Evolutionary conservation across 73 alveolate species (phyloP), one percentile per base, ranked within the genome.

Genomic region (Breviolum minutum): DNA sequence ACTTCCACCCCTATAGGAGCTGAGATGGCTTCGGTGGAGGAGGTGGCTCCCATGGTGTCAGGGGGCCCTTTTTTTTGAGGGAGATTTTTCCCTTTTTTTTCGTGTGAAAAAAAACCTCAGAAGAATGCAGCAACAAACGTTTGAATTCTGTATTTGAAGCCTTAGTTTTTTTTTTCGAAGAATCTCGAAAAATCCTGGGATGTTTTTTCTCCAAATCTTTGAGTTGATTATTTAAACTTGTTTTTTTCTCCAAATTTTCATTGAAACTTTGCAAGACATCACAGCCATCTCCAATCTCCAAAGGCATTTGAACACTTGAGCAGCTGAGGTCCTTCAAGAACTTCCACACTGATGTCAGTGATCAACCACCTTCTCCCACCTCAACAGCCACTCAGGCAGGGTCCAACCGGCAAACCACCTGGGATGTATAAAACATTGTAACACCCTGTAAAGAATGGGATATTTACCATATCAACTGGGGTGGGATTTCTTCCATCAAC

Each of bases 321-420:
- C 74, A 13, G 27, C 71, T 32, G 64, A 92, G 98, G 98, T 92
- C 98, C 80, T 92, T 92, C 90, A 73, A 62, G 90, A 92, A 92
- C 91, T 92, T 74, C 82, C 19, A 66, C 66, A 84, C 83, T 40
- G 98, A 92, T 26, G 60, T 92, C 60, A 61, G 82, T 80, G 91
- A 92, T 32, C 89, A 73, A 80, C 98, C 98, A 27, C 60, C 98
- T 7, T 92, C 98, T 0, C 98, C 98, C 54, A 92, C 98, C 30
- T 76, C 89, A 2, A 84, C 81, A 12, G 98, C 98, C 20, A 92
- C 82, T 12, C 91, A 91, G 97, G 97, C 88, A 29, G 77, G 54
- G n/a, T n/a, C n/a, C n/a, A n/a, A n/a, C n/a, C n/a, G n/a, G n/a
- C n/a, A n/a, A n/a, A n/a, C n/a, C n/a, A n/a, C n/a, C n/a, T n/a